Base-by-base conservation (phyloP, 495 filamentous ascomycete species). In the Tirmania nivea region DNA sequence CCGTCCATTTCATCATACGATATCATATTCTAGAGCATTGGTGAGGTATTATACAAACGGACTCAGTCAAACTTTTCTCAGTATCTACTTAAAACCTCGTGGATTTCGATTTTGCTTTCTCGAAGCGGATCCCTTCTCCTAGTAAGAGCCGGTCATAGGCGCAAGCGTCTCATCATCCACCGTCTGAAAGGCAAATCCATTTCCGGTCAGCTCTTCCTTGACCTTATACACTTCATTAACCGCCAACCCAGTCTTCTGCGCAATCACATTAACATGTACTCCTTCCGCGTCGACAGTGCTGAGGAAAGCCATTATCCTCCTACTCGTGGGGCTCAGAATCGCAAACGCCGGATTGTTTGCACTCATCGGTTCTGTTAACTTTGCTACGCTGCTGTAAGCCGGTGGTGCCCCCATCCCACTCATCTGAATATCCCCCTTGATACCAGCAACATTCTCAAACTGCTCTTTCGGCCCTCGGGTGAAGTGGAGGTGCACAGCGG, bases 111-210 rank as follows among this genome's bases (percentile, higher is more conserved):
- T 31, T 31, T 31, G 3, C 4, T 7, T 31, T 31, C 25, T 7
- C 25, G 4, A 3, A 31, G 25, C 25, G 4, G 25, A 31, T 1
- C 25, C 39, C 39, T 14, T 19, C 39, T 45, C 12, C 12, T 45
- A 14, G 39, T 6, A 45, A n/a, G n/a, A n/a, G n/a, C n/a, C n/a
- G 39, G 3, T 45, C 21, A 55, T 36, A 54, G 54, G 51, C 36
- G 55, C 59, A 49, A 64, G 45, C 58, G 64, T 62, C 54, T 73
- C 65, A 59, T 97, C 90, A 69, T 96, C 87, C 25, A 88, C 70
- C 10, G 92, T 97, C 51, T 87, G 86, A 67, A 86, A 97, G 51
- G 92, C 83, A 61, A 85, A 59, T 49, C 86, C 84, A 20, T 76
- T 63, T 8, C 64, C 69, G 42, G 88, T 59, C 63, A 96, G 63